Evolutionary conservation across 192 early-diverging fungal species (phyloP).

Genomic region (Podochytrium sp.): DNA sequence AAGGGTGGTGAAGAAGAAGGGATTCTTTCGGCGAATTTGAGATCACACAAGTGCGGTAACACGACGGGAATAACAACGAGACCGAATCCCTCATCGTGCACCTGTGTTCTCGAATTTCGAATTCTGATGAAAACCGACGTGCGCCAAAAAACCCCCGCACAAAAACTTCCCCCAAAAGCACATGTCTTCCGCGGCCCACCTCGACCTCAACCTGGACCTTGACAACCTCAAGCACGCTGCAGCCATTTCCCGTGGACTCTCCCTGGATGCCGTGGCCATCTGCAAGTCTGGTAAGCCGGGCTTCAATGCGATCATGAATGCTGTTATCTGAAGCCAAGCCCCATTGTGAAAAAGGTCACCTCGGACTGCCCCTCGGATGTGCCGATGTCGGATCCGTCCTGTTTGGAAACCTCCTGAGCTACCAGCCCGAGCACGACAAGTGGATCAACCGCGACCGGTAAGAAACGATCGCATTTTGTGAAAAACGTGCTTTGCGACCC

Average conservation of each 20-base stretch:
- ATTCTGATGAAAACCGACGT: too few relatives aligned
- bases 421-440: slow-evolving; percentile 85
- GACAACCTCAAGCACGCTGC: slow-evolving; percentile 34
- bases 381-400: slow-evolving; percentile 92
- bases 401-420: slow-evolving; percentile 82
- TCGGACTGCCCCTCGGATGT: slow-evolving; percentile 97
- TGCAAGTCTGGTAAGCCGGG: slow-evolving; percentile 33
- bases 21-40: too few relatives aligned
- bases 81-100: too few relatives aligned
- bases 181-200: neutral
- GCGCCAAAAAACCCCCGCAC: neutral
- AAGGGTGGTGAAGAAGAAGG: too few relatives aligned
- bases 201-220: slow-evolving; percentile 20
- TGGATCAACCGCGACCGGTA: slow-evolving; percentile 93
- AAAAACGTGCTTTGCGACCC: neutral
- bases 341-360: slow-evolving; percentile 71
- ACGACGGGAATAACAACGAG: too few relatives aligned
- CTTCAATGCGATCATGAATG: neutral
- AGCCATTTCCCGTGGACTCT: slow-evolving; percentile 35
- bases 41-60: too few relatives aligned
- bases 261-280: slow-evolving; percentile 30
- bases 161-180: neutral
- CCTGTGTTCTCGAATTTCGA: too few relatives aligned
- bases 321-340: neutral
- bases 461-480: neutral